Percentiles rank a stretch among this genome's conserved stretches.
Evolutionary conservation across 2,329 filamentous ascomycete species (phyloP).

Genomic region (Paraconiothyrium sp.): DNA sequence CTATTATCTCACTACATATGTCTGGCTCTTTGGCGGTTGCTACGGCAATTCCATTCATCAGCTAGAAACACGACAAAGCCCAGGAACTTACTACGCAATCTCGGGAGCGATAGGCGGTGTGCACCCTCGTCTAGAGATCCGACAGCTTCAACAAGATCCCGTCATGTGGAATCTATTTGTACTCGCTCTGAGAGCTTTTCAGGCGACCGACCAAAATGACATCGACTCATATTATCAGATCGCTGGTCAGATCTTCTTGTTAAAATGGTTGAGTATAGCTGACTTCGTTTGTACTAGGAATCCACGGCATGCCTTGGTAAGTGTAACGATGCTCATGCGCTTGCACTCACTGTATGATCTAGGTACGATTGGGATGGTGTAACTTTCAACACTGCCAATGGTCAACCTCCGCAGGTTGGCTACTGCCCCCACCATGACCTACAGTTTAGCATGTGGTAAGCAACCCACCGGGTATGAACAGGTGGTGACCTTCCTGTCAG

Average conservation of each 20-base stretch:
- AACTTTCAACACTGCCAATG: conserved; percentile 44
- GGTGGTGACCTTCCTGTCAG: no score
- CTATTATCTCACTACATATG: background rate
- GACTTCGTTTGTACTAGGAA: conserved; percentile 20
- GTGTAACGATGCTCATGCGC: conserved; percentile 29
- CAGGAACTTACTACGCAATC: conserved; percentile 22
- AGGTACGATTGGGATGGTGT: conserved; percentile 63
- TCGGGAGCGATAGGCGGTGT: conserved; percentile 25
- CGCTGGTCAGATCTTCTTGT: conserved; percentile 62
- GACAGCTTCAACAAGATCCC: conserved; percentile 64
- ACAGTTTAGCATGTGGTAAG: conserved; percentile 72
- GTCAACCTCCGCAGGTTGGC: conserved; percentile 52
- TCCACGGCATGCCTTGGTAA: conserved; percentile 29
- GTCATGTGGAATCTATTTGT: conserved; percentile 76
- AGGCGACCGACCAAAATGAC: conserved; percentile 69
- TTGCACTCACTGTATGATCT: background rate
- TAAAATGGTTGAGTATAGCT: background rate
- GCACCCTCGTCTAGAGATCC: conserved; percentile 69
- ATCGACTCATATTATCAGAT: conserved; percentile 78
- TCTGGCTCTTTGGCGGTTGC: background rate
- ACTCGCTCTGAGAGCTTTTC: conserved; percentile 74
- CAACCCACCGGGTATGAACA: no score
- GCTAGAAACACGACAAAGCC: conserved; percentile 14
- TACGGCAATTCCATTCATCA: background rate
- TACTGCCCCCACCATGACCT: conserved; percentile 81